These are phyloP conservation scores for Magnaporthiopsis poae DNA, from an alignment of 2,329 filamentous ascomycete species.

Conservation along the genomic window DNA sequence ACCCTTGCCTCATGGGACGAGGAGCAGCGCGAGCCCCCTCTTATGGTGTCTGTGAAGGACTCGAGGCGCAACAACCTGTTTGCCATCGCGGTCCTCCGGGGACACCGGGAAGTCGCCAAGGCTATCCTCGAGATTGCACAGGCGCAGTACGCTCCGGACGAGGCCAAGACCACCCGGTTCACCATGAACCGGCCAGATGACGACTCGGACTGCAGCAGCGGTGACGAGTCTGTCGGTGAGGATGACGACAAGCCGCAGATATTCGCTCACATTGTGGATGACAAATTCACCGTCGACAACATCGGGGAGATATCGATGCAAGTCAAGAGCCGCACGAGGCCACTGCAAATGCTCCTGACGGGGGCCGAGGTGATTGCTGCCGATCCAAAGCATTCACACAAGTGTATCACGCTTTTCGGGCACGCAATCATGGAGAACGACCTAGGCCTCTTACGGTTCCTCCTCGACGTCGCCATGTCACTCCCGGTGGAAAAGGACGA, in stretches of 20 bases:
- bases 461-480: slow-evolving; percentile 45
- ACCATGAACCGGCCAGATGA: slow-evolving; percentile 29
- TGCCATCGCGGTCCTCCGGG: slow-evolving; percentile 55
- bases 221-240: slow-evolving; percentile 18
- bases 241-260: slow-evolving; percentile 34
- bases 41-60: slow-evolving; percentile 55
- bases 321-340: slow-evolving; percentile 54
- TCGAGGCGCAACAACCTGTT: slow-evolving; percentile 47
- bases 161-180: slow-evolving; percentile 43
- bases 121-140: slow-evolving; percentile 60
- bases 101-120: slow-evolving; percentile 53
- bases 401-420: slow-evolving; percentile 23
- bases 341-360: slow-evolving; percentile 41
- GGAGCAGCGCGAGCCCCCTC: slow-evolving; percentile 43
- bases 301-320: slow-evolving; percentile 59
- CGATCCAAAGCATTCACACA: slow-evolving; percentile 16
- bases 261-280: slow-evolving; percentile 48
- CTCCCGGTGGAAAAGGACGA: slow-evolving; percentile 30
- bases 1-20: slow-evolving; percentile 51
- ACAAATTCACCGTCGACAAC: slow-evolving; percentile 65
- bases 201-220: slow-evolving; percentile 22
- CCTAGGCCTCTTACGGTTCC: slow-evolving; percentile 39
- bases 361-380: slow-evolving; percentile 18
- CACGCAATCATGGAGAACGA: slow-evolving; percentile 46
- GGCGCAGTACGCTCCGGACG: slow-evolving; percentile 54